Conservation (phyloP, 441 rosid genomes). For the Pelargonium hybrid region DNA sequence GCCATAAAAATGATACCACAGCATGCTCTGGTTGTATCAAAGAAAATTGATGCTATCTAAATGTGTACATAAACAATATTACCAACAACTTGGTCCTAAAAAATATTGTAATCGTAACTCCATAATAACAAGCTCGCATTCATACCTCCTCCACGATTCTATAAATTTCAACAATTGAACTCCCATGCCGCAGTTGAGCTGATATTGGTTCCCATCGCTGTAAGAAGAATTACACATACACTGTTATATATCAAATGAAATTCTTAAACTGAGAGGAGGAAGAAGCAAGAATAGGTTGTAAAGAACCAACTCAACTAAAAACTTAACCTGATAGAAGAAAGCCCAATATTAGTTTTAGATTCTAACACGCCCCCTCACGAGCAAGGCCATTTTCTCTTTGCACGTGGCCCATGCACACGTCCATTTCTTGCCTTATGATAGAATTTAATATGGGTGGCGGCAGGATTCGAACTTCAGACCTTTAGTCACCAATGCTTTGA, state of each 20-base stretch:
- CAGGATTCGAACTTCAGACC: too few relatives aligned
- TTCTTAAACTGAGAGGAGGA: not conserved
- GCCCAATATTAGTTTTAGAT: too few relatives aligned
- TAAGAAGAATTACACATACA: conserved; percentile 16
- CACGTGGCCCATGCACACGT: too few relatives aligned
- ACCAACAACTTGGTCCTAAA: not conserved
- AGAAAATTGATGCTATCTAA: not conserved
- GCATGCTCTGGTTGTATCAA: not conserved
- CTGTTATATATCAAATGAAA: not conserved
- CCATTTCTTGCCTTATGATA: too few relatives aligned
- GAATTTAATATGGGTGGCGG: too few relatives aligned
- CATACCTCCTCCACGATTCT: conserved; percentile 95
- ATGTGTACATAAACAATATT: not conserved
- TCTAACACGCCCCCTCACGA: too few relatives aligned
- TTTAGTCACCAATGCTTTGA: too few relatives aligned
- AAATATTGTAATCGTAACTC: not conserved
- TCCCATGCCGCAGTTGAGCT: conserved; percentile 88
- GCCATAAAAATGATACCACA: not conserved
- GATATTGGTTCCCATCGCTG: conserved; percentile 95
- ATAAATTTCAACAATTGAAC: conserved; percentile 89
- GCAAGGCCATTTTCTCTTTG: too few relatives aligned
- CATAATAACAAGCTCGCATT: not conserved
- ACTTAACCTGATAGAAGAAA: too few relatives aligned
- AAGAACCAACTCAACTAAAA: too few relatives aligned
- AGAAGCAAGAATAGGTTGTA: not conserved